Base-by-base conservation (phyloP, 768 basidiomycete genomes). In the Tubosaeta sp. region DNA sequence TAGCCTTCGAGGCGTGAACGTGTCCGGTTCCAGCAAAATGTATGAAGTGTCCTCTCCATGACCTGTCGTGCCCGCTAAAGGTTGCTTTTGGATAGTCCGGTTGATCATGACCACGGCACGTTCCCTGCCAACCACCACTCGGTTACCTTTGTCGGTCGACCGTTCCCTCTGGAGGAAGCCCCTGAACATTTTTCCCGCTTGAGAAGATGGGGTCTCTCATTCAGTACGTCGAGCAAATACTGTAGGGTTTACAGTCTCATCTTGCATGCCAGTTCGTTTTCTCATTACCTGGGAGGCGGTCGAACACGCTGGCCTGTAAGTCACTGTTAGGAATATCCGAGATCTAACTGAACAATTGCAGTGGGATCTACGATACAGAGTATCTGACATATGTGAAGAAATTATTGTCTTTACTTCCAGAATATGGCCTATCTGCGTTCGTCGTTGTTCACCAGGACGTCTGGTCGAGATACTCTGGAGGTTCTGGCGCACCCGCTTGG, bases 401-500 rank as follows among this genome's bases (percentile, higher is more conserved):
- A 1, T 69, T 99, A 3, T 71, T 92, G 9, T 78, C 81, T 0
- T 62, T 89, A 22, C 72, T 92, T 22, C 86, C 90, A 0, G 65
- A 82, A 53, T 92, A 86, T 53, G 86, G 87, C 13, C 65, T 93
- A 29, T 73, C 76, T 3, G 86, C 86, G 3, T 90, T 90, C 58
- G 78, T 94, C 16, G 83, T 83, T 10, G 64, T 95, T 49, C 95
- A 98, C 64, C 95, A 95, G 67, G 93, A 97, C 64, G 92, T 97
- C 29, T 97, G 92, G 90, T 95, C 93, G 0, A 83, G 95, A 4
- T 94, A 94, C 60, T 83, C 84, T 3, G 95, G 95, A 8, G 95
- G 95, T 39, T 95, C 92, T 1, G 95, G 96, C 2, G 94, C 95
- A 0, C 96, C 96, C 1, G 92, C 90, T 4, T 99, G 96, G 95